Conservation (phyloP, 1,139 yeast species). For the Entelexis paramagnoliae region DNA sequence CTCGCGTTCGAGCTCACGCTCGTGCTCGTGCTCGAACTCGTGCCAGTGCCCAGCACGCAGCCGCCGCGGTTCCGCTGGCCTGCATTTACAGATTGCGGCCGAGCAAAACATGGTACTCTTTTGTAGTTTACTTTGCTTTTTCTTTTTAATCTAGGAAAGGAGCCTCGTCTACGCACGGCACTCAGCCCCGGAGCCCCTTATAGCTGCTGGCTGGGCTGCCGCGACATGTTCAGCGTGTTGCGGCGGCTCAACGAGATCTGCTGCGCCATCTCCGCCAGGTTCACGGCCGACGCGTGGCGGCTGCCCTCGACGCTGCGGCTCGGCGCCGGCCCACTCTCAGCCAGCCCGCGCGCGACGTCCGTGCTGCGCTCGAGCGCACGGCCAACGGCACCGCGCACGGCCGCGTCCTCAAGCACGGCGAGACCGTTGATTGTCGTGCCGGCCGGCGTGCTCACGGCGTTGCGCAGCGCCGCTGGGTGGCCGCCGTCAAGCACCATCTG, state of each 20-base stretch:
- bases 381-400: slow-evolving; percentile 77
- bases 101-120: background rate
- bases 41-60: too few relatives aligned
- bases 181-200: slow-evolving; percentile 6
- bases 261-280: slow-evolving; percentile 25
- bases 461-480: slow-evolving; percentile 86
- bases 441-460: slow-evolving; percentile 92
- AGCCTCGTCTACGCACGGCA: slow-evolving; percentile 3
- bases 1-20: too few relatives aligned
- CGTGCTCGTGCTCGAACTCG: too few relatives aligned
- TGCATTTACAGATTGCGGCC: too few relatives aligned
- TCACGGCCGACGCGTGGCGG: slow-evolving; percentile 22
- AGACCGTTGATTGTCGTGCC: slow-evolving; percentile 97
- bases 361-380: slow-evolving; percentile 89
- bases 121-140: background rate
- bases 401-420: slow-evolving; percentile 82
- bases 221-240: slow-evolving; percentile 21
- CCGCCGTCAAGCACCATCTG: slow-evolving; percentile 68
- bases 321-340: slow-evolving; percentile 42
- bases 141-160: slow-evolving; percentile 1
- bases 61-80: too few relatives aligned
- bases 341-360: slow-evolving; percentile 49
- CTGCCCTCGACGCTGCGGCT: slow-evolving; percentile 20
- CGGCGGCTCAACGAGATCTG: slow-evolving; percentile 25
- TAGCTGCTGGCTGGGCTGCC: slow-evolving; percentile 21